phyloP scores from a whole-genome alignment of 1,284 basidiomycete genomes.

The Agaricales sp. region DNA sequence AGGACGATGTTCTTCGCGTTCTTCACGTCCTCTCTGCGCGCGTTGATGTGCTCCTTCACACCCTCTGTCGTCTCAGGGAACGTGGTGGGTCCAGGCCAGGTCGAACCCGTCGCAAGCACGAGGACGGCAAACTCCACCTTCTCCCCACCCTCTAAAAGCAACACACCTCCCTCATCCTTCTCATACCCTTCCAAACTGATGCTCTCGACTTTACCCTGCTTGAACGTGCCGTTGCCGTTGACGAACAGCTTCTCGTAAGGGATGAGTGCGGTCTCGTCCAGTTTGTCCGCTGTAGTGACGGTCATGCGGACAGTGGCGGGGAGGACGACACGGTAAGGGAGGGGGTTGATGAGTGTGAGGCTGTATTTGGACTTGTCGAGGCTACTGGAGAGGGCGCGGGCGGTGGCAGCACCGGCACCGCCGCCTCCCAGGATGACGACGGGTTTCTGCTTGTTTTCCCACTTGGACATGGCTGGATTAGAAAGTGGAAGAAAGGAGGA shows the following conservation, averaged over 20 bases:
- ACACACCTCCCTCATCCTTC: conserved; percentile 26
- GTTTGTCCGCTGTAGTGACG: conserved; percentile 17
- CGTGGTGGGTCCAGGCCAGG: conserved; percentile 29
- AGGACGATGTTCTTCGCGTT: conserved; percentile 32
- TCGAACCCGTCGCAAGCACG: conserved; percentile 35
- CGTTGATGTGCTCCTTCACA: conserved; percentile 21
- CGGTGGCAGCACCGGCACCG: conserved; percentile 17
- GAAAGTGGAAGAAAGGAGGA: neutral
- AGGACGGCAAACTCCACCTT: conserved; percentile 28
- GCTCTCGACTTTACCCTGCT: conserved; percentile 25
- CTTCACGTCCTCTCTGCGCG: conserved; percentile 30
- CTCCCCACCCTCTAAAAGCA: conserved; percentile 32
- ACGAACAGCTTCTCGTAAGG: conserved; percentile 28
- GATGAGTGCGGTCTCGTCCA: conserved; percentile 13
- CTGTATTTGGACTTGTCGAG: conserved; percentile 17
- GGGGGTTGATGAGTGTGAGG: conserved; percentile 20
- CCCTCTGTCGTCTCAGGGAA: conserved; percentile 25
- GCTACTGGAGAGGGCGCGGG: conserved; percentile 16
- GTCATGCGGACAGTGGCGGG: conserved; percentile 18
- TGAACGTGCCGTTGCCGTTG: conserved; percentile 28
- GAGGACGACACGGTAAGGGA: conserved; percentile 17
- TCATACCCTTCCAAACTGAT: conserved; percentile 24
- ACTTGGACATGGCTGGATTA: conserved; percentile 12
- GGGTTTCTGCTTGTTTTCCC: conserved; percentile 11
- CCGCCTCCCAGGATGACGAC: conserved; percentile 22